Evolutionary conservation across 352 stramenopile species (phyloP), one percentile per base, ranked within the genome.

Genomic region (Thraustotheca clavata): DNA sequence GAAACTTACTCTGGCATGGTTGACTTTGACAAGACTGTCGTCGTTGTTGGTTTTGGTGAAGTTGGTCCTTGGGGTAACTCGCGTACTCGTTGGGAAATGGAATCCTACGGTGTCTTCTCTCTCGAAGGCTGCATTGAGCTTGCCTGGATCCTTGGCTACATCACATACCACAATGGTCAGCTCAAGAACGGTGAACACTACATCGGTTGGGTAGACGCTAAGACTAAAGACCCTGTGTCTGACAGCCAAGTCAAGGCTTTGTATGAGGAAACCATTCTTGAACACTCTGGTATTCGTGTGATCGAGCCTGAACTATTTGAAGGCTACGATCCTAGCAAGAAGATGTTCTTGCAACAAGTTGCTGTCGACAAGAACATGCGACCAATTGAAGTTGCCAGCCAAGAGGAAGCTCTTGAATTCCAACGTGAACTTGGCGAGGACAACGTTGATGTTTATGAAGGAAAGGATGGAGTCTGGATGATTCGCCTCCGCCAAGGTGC

Each of bases 51-150:
- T 40, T 95, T 89, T 57, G 87, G 87, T 34, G 87, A 95, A 70
- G 82, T 95, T 20, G 83, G 87, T 41, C 87, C 87, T 40, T 95
- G 79, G 77, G 87, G 87, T 29, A 94, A 88, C 59, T 75, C 84
- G 16, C 86, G 86, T 26, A 94, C 86, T 26, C 81, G 83, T 6
- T 96, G 87, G 87, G 87, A 96, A 72, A 95, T 96, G 81, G 87
- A 96, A 68, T 90, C 82, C 50, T 94, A 78, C 69, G 87, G 87
- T 43, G 76, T 92, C 67, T 94, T 96, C 66, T 96, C 87, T 27
- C 66, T 96, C 14, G 86, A 96, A 82, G 87, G 87, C 20, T 88
- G 81, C 61, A 89, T 96, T 49, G 87, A 96, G 60, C 52, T 96
- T 9, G 87, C 86, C 16, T 96, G 86, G 87, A 46, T 94, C 20